phyloP scores from a whole-genome alignment of 495 filamentous ascomycete genomes.

The Podospora pseudopauciseta region DNA sequence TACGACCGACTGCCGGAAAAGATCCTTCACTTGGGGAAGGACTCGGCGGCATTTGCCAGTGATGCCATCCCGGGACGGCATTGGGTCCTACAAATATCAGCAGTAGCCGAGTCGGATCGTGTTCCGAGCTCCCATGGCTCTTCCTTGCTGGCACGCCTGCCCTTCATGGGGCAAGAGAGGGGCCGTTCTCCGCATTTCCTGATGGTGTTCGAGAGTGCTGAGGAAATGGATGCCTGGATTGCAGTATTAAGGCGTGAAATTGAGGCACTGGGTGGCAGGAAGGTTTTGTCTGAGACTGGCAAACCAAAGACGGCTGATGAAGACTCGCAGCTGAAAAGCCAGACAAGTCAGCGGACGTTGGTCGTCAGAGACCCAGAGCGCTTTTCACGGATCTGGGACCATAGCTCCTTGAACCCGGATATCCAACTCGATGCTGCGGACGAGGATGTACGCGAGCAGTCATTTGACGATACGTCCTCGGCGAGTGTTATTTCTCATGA shows the following conservation, averaged over 20 bases:
- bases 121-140: constrained; percentile 50
- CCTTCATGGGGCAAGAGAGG: constrained; percentile 61
- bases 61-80: constrained; percentile 90
- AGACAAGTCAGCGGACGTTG: constrained; percentile 49
- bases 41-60: constrained; percentile 89
- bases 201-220: constrained; percentile 74
- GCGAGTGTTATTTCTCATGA: constrained; percentile 49
- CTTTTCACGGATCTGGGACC: constrained; percentile 38
- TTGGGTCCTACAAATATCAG: constrained; percentile 89
- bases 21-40: constrained; percentile 73
- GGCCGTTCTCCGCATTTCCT: constrained; percentile 66
- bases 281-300: constrained; percentile 57
- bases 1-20: constrained; percentile 84
- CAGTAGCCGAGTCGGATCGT: constrained; percentile 62
- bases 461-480: constrained; percentile 45
- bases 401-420: constrained; percentile 19
- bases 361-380: constrained; percentile 50
- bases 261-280: constrained; percentile 64
- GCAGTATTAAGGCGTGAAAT: constrained; percentile 63
- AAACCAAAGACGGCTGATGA: constrained; percentile 39
- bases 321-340: constrained; percentile 40
- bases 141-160: constrained; percentile 68
- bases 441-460: constrained; percentile 28
- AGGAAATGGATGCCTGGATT: constrained; percentile 85
- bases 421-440: constrained; percentile 25